These are phyloP conservation scores for Zoysia pacifica DNA, from an alignment of 176 grass and related monocot species.

Conservation along the genomic window DNA sequence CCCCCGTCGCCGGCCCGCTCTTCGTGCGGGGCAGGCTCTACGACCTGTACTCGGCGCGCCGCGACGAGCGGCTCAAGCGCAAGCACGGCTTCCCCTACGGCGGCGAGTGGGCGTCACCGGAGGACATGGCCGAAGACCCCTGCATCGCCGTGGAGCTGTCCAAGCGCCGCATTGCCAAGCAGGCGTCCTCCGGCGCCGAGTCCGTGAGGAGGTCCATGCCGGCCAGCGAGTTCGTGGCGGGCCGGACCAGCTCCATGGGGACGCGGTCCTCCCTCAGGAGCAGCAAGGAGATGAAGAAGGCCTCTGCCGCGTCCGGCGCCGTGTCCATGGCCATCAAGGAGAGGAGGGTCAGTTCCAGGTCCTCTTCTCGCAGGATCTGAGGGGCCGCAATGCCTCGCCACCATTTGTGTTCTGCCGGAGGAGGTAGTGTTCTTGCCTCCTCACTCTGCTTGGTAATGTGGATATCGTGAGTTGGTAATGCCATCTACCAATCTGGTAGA, in stretches of 20 bases:
- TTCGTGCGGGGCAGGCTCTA: conserved; percentile 85
- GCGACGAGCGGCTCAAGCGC: conserved; percentile 80
- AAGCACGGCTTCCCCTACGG: conserved; percentile 57
- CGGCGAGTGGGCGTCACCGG: conserved; percentile 21
- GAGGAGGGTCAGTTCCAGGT: conserved; percentile 36
- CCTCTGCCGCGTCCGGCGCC: conserved; percentile 22
- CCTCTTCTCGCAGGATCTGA: conserved; percentile 37
- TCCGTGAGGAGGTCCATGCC: conserved; percentile 61
- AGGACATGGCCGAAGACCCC: conserved; percentile 59
- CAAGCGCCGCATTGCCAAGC: conserved; percentile 59
- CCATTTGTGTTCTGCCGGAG: not conserved
- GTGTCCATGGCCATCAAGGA: conserved; percentile 26
- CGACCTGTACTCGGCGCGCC: conserved; percentile 75
- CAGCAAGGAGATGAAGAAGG: conserved; percentile 84
- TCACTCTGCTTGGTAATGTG: not conserved
- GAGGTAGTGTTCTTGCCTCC: not conserved
- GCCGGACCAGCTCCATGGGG: conserved; percentile 16
- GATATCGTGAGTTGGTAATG: conserved; percentile 3
- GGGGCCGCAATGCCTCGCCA: not conserved
- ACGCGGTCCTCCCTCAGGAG: conserved; percentile 61
- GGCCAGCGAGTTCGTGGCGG: conserved; percentile 17
- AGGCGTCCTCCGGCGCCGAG: conserved; percentile 31
- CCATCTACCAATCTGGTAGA: not conserved
- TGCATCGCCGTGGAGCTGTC: conserved; percentile 71
- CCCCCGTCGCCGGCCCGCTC: conserved; percentile 41